Percentiles rank a stretch among this genome's conserved stretches.
phyloP scores from a whole-genome alignment of 2,329 filamentous ascomycete genomes.

The Helicocarpus griseus region DNA sequence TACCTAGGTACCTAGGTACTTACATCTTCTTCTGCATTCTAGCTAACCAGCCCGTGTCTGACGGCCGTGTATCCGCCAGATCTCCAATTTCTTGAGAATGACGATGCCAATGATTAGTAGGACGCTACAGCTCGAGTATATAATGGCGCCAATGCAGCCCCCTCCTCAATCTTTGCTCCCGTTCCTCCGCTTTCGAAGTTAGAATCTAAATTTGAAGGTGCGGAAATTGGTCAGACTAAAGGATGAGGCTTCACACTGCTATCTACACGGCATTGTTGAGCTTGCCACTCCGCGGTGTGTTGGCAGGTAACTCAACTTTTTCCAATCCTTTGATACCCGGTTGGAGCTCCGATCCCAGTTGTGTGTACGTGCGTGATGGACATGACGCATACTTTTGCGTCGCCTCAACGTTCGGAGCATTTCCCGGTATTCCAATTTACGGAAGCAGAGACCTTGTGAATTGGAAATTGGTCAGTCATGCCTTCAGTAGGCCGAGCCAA shows the following conservation, averaged over 20 bases:
- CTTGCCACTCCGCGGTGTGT: neutral
- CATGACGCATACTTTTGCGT: constrained; percentile 42
- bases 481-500: constrained; percentile 28
- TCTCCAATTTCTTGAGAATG: no score
- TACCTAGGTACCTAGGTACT: no score
- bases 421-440: constrained; percentile 45
- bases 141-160: no score
- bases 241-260: neutral
- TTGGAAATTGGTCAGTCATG: constrained; percentile 40
- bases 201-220: no score
- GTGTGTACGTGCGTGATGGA: constrained; percentile 29
- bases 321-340: constrained; percentile 42
- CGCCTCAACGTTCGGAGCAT: constrained; percentile 44
- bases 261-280: neutral
- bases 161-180: no score
- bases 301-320: neutral
- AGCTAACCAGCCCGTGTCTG: no score
- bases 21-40: no score
- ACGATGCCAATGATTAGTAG: no score
- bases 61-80: no score
- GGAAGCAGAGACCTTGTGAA: constrained; percentile 43
- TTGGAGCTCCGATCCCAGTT: constrained; percentile 42
- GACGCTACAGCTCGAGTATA: no score
- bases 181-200: no score
- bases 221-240: neutral